Conservation (phyloP, 2,329 filamentous ascomycete species). For the Orbilia quercus region DNA sequence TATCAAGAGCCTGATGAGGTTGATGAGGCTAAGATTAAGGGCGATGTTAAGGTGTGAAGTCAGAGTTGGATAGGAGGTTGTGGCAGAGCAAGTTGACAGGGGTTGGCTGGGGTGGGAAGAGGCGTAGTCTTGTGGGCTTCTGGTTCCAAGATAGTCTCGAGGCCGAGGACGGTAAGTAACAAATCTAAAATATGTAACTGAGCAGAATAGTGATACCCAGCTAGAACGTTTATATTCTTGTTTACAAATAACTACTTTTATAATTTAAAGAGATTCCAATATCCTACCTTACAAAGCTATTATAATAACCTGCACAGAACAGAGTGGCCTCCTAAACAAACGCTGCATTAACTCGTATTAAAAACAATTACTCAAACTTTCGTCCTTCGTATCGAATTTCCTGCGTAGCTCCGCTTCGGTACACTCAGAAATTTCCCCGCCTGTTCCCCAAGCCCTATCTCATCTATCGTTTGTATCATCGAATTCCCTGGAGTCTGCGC, state of each 20-base stretch:
- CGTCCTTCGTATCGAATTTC: background rate
- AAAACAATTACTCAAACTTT: background rate
- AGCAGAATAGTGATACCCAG: background rate
- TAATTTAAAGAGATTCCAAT: too few relatives aligned
- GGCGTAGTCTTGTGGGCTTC: too few relatives aligned
- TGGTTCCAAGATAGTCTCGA: too few relatives aligned
- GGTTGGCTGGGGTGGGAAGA: too few relatives aligned
- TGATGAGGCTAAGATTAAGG: constrained; percentile 22
- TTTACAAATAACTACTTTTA: too few relatives aligned
- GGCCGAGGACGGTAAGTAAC: background rate
- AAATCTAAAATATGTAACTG: background rate
- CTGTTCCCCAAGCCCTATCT: background rate
- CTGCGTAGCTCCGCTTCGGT: background rate
- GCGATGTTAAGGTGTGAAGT: constrained; percentile 8
- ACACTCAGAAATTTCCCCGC: constrained; percentile 7
- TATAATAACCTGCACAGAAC: too few relatives aligned
- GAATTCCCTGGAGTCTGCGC: constrained; percentile 3
- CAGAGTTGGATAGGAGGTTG: background rate
- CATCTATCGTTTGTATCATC: background rate
- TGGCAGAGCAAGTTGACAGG: too few relatives aligned
- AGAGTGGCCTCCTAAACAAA: too few relatives aligned
- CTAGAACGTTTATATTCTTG: background rate
- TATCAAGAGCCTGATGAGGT: constrained; percentile 71
- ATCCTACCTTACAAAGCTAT: too few relatives aligned
- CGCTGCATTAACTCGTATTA: background rate